A percentile compares a stretch with the other conserved stretches of the same genome.
Evolutionary conservation across 2,329 filamentous ascomycete species (phyloP).

Genomic region (Harringtonia aguacate): DNA sequence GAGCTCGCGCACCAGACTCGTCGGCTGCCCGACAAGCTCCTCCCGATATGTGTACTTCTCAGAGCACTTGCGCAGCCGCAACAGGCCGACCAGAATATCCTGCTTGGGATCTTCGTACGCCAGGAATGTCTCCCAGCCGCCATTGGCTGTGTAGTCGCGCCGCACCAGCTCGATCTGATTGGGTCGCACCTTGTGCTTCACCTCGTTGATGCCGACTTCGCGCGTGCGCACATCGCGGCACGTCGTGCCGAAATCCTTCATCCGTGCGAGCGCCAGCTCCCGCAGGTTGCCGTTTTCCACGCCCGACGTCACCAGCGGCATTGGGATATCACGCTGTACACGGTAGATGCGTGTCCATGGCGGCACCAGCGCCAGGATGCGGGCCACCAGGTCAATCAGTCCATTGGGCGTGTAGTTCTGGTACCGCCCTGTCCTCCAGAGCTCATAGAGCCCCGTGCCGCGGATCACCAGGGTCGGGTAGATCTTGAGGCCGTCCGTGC

Average conservation of each 20-base stretch:
- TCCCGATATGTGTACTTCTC: conserved; percentile 84
- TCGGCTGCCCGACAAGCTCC: conserved; percentile 77
- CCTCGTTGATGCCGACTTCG: conserved; percentile 97
- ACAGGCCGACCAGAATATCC: conserved; percentile 86
- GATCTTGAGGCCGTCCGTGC: conserved; percentile 94
- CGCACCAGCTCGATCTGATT: conserved; percentile 93
- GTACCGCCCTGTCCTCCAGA: conserved; percentile 94
- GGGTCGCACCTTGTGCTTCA: conserved; percentile 96
- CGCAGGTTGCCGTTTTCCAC: conserved; percentile 96
- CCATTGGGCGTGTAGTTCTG: conserved; percentile 99
- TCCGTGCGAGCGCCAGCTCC: conserved; percentile 85
- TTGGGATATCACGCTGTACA: conserved; percentile 97
- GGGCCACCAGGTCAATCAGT: conserved; percentile 86
- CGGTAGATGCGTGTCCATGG: conserved; percentile 99
- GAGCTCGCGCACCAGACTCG: conserved; percentile 83
- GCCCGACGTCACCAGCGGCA: conserved; percentile 96
- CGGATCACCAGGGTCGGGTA: conserved; percentile 96
- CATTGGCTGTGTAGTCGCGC: conserved; percentile 88
- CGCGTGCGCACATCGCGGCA: conserved; percentile 94
- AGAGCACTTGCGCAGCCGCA: conserved; percentile 84
- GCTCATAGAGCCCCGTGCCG: conserved; percentile 89
- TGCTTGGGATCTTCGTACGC: conserved; percentile 98
- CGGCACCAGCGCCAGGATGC: conserved; percentile 89
- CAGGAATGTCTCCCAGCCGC: conserved; percentile 96
- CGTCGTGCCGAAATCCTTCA: conserved; percentile 98